Evolutionary conservation across 2,329 filamentous ascomycete species (phyloP), one percentile per base, ranked within the genome.

Genomic region (Pleomassaria siparia): DNA sequence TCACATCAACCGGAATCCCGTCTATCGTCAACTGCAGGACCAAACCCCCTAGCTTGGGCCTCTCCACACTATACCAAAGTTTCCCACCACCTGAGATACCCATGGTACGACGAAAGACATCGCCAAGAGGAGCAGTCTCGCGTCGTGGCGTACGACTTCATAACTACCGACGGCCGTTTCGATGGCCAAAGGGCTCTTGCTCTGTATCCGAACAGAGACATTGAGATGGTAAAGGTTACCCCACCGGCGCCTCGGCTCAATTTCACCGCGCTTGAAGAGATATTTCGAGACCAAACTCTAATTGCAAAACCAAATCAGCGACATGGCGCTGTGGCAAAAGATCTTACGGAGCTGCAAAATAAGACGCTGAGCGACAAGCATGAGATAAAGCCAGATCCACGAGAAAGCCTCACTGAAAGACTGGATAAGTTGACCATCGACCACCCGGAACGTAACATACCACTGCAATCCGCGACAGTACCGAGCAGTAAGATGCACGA

Each of bases 101-200:
- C 80, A 1, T 77, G 68, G 55, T 73, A 78, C 47, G 72, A 77
- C 41, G 69, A 72, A 11, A 62, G 70, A 13, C 69, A 74, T 25
- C 69, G 70, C 1, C 70, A 71, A 33, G 66, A 71, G n/a, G 74
- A 77, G 29, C 74, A 75, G 13, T 66, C 74, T 22, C 73, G 78
- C 15, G 68, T 83, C 15, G 77, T 84, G 13, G 80, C 81, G 0
- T 86, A 84, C 55, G 83, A 86, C 55, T 85, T 83, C 64, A 73
- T 83, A 47, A 76, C 76, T 39, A 63, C 75, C 35, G 73, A 71
- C 28, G 69, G 69, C 12, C 71, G 72, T 4, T 55, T 65, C 10
- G 66, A 70, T n/a, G 76, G 78, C 32, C 76, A 81, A 33, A 76
- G 74, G 50, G 73, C 80, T 21, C 66, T 86, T 42, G 75, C 76